Evolutionary conservation across 106 monocot genomes (phyloP).

Genomic region (Dactylorhiza incarnata): DNA sequence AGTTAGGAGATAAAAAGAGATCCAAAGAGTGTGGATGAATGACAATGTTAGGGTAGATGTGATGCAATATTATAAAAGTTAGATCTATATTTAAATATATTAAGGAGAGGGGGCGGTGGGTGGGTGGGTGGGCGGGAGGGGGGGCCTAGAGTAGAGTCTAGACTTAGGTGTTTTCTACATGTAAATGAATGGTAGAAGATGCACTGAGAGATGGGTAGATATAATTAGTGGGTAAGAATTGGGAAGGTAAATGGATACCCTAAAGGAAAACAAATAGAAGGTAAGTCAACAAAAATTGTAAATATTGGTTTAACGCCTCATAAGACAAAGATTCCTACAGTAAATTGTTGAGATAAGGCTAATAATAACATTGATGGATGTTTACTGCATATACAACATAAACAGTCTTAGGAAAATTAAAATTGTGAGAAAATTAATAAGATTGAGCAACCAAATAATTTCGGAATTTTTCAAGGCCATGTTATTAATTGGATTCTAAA

Average conservation of each 20-base stretch:
- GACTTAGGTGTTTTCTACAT: not conserved
- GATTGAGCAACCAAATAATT: not conserved
- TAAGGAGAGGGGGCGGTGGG: not conserved
- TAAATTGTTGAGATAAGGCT: too few species aligned
- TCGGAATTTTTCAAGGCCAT: not conserved
- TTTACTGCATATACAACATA: not conserved
- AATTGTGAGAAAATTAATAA: not conserved
- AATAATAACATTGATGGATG: not conserved
- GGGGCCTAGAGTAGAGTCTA: not conserved
- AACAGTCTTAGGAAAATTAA: not conserved
- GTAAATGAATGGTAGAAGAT: not conserved
- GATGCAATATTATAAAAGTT: not conserved
- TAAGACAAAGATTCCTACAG: too few species aligned
- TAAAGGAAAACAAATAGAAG: not conserved
- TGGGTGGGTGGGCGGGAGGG: too few species aligned
- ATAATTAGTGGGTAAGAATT: not conserved
- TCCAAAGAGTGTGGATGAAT: not conserved
- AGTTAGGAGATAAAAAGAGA: not conserved
- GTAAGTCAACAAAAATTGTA: not conserved
- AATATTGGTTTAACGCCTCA: not conserved
- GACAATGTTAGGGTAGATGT: not conserved
- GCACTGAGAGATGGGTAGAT: not conserved
- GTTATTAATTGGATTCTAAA: not conserved
- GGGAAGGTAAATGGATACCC: not conserved
- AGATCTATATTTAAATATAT: not conserved